Conservation (phyloP, 2,329 filamentous ascomycete genomes). For the Xylaria sp. region DNA sequence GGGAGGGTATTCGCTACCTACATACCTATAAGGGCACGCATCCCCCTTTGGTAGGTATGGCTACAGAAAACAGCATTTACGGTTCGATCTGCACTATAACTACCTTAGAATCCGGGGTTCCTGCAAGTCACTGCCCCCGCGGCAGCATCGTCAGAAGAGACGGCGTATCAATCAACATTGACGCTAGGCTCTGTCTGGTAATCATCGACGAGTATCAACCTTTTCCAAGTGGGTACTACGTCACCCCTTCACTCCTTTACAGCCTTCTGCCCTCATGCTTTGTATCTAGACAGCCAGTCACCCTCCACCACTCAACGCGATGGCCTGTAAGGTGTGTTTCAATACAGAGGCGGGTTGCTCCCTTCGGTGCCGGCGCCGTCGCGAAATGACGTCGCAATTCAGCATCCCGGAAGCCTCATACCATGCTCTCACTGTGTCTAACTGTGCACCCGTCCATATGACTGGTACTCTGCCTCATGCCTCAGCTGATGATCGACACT, state of each 20-base stretch:
- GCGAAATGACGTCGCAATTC: slow-evolving; percentile 32
- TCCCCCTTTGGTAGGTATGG: no score
- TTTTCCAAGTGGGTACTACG: background rate
- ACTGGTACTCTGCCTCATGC: slow-evolving; percentile 18
- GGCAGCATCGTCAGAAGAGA: no score
- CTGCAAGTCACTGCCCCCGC: no score
- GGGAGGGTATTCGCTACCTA: no score
- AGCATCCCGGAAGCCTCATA: background rate
- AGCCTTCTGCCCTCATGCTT: background rate
- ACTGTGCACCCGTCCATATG: slow-evolving; percentile 8
- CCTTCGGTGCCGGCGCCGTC: slow-evolving; percentile 11
- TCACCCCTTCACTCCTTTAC: slow-evolving; percentile 7
- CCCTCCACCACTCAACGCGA: slow-evolving; percentile 16
- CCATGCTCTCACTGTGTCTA: slow-evolving; percentile 18
- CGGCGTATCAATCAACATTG: background rate
- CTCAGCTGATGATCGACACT: slow-evolving; percentile 15
- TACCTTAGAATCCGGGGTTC: no score
- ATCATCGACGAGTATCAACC: background rate
- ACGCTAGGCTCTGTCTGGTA: background rate
- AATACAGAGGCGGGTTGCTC: background rate
- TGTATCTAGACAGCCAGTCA: background rate
- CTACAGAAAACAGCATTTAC: no score
- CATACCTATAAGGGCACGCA: no score
- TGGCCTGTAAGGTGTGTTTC: background rate
- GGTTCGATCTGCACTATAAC: no score